A percentile compares a stretch with the other conserved stretches of the same genome.
Evolutionary conservation across 345 rosid species (phyloP).

Genomic region (Balakata baccata): DNA sequence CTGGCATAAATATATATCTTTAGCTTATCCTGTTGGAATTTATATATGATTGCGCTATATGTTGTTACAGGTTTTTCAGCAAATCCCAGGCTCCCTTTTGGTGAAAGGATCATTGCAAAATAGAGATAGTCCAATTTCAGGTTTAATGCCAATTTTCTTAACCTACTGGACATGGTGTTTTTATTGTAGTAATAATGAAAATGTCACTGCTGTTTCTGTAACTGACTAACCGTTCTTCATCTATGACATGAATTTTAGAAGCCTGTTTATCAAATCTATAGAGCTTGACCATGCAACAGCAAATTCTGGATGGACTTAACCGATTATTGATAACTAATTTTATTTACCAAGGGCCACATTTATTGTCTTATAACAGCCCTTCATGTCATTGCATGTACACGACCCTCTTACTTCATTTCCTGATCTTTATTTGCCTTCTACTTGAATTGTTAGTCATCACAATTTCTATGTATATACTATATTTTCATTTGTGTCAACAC

Average conservation of each 20-base stretch:
- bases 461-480: too few species aligned
- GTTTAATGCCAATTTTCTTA: constrained; percentile 26
- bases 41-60: constrained; percentile 8
- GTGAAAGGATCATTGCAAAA: constrained; percentile 70
- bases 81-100: constrained; percentile 75
- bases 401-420: too few species aligned
- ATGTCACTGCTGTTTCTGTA: not conserved
- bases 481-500: too few species aligned
- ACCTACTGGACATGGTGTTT: not conserved
- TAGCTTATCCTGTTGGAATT: not conserved
- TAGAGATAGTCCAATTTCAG: constrained; percentile 51
- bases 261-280: too few species aligned
- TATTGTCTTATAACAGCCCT: too few species aligned
- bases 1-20: not conserved
- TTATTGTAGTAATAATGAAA: not conserved
- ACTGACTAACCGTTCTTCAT: not conserved
- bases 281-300: too few species aligned
- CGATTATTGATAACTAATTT: too few species aligned
- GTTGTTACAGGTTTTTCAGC: constrained; percentile 66
- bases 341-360: too few species aligned
- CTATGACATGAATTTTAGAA: not conserved
- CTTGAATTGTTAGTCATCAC: too few species aligned
- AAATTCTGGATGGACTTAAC: too few species aligned
- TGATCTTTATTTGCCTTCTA: too few species aligned
- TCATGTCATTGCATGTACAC: too few species aligned